Evolutionary conservation across 179 eudicot species (phyloP).

Genomic region (Silene vulgaris): DNA sequence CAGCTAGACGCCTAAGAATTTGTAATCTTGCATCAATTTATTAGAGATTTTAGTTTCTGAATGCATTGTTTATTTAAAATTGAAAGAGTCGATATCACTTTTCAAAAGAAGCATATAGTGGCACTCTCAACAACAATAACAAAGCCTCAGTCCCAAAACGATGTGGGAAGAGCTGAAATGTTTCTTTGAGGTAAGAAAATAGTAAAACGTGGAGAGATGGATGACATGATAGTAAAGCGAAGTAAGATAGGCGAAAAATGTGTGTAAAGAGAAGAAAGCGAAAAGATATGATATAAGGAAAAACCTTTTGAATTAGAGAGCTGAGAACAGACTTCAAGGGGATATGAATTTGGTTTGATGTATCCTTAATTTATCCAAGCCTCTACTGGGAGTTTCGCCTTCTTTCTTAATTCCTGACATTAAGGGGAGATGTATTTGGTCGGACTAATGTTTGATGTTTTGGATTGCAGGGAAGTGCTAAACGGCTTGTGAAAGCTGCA

Average conservation of each 20-base stretch:
- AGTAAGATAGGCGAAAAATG: neutral
- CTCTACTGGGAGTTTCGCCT: neutral
- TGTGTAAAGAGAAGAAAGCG: neutral
- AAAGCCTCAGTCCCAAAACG: neutral
- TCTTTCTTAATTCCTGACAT: neutral
- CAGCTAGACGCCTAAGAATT: neutral
- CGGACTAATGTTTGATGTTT: neutral
- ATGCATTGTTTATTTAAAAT: neutral
- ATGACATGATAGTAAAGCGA: neutral
- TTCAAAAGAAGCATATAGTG: no score
- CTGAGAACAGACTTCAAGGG: neutral
- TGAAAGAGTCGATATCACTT: neutral
- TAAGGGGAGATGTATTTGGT: no score
- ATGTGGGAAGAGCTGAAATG: neutral
- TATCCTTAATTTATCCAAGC: neutral
- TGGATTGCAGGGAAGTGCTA: conserved; percentile 62
- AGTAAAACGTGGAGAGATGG: no score
- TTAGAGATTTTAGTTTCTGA: neutral
- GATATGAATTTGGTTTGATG: neutral
- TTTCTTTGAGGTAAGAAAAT: neutral
- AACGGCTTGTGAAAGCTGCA: conserved; percentile 62
- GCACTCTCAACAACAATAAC: no score
- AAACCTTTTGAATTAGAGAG: neutral
- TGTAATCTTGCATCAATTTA: neutral
- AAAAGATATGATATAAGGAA: neutral